Base-by-base conservation (phyloP, 768 basidiomycete species). In the Russula foetens region DNA sequence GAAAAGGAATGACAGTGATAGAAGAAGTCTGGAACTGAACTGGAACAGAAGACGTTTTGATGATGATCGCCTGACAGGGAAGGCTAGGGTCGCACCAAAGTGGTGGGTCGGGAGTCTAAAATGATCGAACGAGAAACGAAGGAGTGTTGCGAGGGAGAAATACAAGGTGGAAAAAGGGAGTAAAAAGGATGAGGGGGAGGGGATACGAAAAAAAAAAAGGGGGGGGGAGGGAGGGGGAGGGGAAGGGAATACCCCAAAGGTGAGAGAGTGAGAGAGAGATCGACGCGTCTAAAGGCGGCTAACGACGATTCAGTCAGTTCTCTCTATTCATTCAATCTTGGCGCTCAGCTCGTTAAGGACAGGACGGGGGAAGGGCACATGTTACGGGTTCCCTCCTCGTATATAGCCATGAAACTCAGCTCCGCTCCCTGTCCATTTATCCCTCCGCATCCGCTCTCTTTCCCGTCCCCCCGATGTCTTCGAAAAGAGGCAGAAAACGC, bases 401-500 rank as follows among this genome's bases (percentile, higher is more conserved):
- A 65, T 59, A 60, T 63, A 63, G 57, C 58, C 35, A 59, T 66
- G 52, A 46, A 49, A 71, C 65, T 67, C 62, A 56, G 56, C 63
- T 71, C 68, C 71, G 63, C 69, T 71, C 68, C 66, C 70, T 68
- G 71, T 68, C 69, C 67, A 58, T 68, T 69, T 70, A 65, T 67
- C 71, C 66, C 69, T 66, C 70, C 71, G 65, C 66, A 61, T 67
- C 66, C 67, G 67, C 66, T 62, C 49, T 60, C 53, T 54, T 33
- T 55, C 59, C 58, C 55, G 62, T 44, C 33, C 62, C 47, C 51
- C 12, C 59, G 57, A 90, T 89, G 87, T 90, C 88, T 67, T 90
- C 88, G 63, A 92, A 91, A 75, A 85, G 90, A 69, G 91, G 90
- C 63, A 82, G 90, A 69, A 92, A 92, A 69, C 78, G 90, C 71